Evolutionary conservation across 2,329 filamentous ascomycete species (phyloP).

Genomic region (Scleromitrula shiraiana): DNA sequence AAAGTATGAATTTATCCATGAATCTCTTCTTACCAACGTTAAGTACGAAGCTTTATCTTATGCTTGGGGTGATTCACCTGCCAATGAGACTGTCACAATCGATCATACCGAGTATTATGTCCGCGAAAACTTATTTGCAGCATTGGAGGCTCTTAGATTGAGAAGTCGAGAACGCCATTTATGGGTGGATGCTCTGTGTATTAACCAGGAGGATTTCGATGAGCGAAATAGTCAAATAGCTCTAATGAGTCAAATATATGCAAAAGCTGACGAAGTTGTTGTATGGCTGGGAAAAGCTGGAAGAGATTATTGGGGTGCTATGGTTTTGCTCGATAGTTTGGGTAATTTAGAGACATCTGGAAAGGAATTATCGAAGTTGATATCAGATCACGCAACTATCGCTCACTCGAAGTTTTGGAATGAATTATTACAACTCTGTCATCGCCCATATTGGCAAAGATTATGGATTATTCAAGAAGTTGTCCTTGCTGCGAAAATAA

Average conservation of each 20-base stretch:
- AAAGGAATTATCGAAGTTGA: not conserved
- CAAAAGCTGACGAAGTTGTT: constrained; percentile 1
- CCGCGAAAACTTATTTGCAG: constrained; percentile 4
- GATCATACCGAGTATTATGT: not conserved
- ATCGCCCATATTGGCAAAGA: constrained; percentile 7
- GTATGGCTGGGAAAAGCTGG: constrained; percentile 5
- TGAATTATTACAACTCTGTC: not conserved
- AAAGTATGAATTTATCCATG: constrained; percentile 7
- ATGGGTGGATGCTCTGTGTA: constrained; percentile 8
- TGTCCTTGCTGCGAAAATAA: constrained; percentile 8
- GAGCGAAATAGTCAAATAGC: constrained; percentile 7
- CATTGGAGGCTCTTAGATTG: not conserved
- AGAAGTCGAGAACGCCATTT: constrained; percentile 1
- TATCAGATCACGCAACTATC: constrained; percentile 1
- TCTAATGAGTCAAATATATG: constrained; percentile 7
- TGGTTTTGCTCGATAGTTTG: constrained; percentile 3
- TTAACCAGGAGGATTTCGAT: constrained; percentile 8
- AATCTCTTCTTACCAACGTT: constrained; percentile 3
- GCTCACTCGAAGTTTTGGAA: constrained; percentile 6
- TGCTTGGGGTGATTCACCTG: constrained; percentile 7
- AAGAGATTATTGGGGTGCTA: constrained; percentile 8
- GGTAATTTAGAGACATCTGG: not conserved
- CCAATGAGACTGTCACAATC: not conserved
- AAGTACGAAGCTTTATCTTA: constrained; percentile 12
- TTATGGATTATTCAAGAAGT: constrained; percentile 9